A percentile compares a stretch with the other conserved stretches of the same genome.
These are phyloP conservation scores for Monilinia polystroma DNA, from an alignment of 2,329 filamentous ascomycete species.

Conservation along the genomic window DNA sequence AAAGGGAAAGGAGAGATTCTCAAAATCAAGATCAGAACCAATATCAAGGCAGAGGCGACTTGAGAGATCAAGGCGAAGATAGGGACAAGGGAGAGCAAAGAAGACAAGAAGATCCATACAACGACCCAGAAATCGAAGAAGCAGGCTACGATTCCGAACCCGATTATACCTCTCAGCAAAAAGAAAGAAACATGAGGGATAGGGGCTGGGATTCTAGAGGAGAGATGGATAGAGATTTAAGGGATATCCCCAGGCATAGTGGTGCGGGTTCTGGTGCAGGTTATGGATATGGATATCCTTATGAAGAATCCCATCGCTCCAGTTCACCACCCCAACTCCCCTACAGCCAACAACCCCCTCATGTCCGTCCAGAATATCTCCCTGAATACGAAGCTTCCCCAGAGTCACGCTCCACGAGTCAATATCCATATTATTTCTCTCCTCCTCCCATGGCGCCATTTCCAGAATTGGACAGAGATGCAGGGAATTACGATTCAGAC, in stretches of 20 bases:
- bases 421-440: constrained; percentile 1
- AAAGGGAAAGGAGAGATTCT: constrained; percentile 1
- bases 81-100: neutral
- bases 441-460: constrained; percentile 1
- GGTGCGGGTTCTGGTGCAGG: neutral
- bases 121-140: constrained; percentile 19
- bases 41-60: neutral
- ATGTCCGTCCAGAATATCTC: constrained; percentile 17
- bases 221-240: constrained; percentile 1
- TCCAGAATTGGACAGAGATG: neutral
- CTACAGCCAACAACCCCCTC: constrained; percentile 22
- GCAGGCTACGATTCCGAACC: constrained; percentile 20
- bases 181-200: constrained; percentile 10
- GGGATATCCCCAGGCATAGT: constrained; percentile 20
- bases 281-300: constrained; percentile 4
- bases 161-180: constrained; percentile 2
- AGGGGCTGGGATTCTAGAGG: constrained; percentile 3
- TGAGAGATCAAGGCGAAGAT: neutral
- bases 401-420: neutral
- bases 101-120: constrained; percentile 18
- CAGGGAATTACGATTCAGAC: neutral
- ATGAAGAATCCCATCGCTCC: constrained; percentile 10
- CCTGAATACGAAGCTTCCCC: constrained; percentile 1
- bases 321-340: neutral
- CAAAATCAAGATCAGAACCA: neutral